Percentiles rank a stretch among this genome's conserved stretches.
Evolutionary conservation across 768 basidiomycete genomes (phyloP).

Genomic region (Hygrocybe punicea): DNA sequence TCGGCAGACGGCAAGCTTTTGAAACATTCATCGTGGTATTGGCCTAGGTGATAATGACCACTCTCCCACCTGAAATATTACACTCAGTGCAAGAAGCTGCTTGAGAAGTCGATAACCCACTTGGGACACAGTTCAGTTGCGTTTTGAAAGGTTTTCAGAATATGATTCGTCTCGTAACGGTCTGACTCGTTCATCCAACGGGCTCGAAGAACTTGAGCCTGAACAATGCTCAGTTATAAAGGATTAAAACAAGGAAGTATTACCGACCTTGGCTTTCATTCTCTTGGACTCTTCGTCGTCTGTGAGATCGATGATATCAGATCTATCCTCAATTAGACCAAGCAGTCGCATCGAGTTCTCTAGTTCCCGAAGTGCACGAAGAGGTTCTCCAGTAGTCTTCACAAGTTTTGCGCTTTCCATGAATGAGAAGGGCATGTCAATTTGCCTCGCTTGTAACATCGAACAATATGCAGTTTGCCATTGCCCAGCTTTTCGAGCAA

Average conservation of each 20-base stretch:
- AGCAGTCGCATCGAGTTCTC: conserved; percentile 64
- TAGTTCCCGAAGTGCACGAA: conserved; percentile 84
- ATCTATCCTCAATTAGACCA: conserved; percentile 44
- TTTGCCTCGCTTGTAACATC: conserved; percentile 81
- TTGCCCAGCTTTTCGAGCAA: conserved; percentile 92
- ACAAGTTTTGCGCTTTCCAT: conserved; percentile 88
- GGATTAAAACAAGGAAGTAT: neutral
- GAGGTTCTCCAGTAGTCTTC: conserved; percentile 71
- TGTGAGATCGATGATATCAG: conserved; percentile 55
- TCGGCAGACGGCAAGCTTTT: conserved; percentile 50
- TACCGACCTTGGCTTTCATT: conserved; percentile 68
- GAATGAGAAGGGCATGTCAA: conserved; percentile 69
- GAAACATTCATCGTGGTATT: conserved; percentile 79
- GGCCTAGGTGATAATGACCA: conserved; percentile 79
- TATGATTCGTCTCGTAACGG: conserved; percentile 63
- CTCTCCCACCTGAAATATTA: conserved; percentile 66
- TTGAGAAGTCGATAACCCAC: conserved; percentile 33
- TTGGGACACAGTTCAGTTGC: conserved; percentile 50
- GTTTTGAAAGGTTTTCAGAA: conserved; percentile 56
- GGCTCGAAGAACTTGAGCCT: conserved; percentile 79
- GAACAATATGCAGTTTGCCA: conserved; percentile 97
- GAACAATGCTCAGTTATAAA: neutral
- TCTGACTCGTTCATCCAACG: conserved; percentile 93
- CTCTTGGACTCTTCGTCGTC: conserved; percentile 47
- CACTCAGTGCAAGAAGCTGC: neutral